Conservation (phyloP, 2,329 filamentous ascomycete species). For the Cyphellophora europaea region DNA sequence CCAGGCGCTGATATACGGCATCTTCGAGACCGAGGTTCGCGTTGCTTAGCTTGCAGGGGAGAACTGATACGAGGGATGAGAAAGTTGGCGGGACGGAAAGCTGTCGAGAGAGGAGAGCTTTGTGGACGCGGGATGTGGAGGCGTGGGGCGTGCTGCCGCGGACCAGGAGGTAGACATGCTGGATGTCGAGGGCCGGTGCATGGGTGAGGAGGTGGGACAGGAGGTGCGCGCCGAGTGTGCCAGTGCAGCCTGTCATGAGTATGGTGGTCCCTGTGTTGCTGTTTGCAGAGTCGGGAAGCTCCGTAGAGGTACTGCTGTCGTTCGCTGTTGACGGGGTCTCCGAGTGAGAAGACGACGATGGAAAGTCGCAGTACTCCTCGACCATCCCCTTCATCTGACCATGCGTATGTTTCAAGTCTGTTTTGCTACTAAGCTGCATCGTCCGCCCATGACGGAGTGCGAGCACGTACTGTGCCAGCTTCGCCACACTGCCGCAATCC, state of each 20-base stretch:
- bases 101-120: constrained; percentile 31
- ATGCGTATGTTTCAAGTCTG: neutral
- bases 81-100: constrained; percentile 18
- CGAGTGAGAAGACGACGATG: too few relatives aligned
- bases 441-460: constrained; percentile 11
- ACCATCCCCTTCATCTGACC: neutral
- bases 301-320: neutral
- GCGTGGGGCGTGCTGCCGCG: constrained; percentile 35
- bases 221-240: constrained; percentile 54
- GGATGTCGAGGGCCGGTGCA: constrained; percentile 20
- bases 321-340: neutral
- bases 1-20: constrained; percentile 32
- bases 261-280: constrained; percentile 3
- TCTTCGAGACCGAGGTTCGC: constrained; percentile 38
- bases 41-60: constrained; percentile 40
- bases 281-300: too few relatives aligned
- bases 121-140: constrained; percentile 34
- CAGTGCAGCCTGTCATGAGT: constrained; percentile 53
- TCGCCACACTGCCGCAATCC: constrained; percentile 46
- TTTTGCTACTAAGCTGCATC: constrained; percentile 7
- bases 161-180: constrained; percentile 48
- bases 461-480: constrained; percentile 29
- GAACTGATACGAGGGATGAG: constrained; percentile 33
- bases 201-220: constrained; percentile 34
- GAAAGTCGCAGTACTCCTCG: too few relatives aligned